Base-by-base conservation (phyloP, 2,329 filamentous ascomycete genomes). In the Rosellinia necatrix region DNA sequence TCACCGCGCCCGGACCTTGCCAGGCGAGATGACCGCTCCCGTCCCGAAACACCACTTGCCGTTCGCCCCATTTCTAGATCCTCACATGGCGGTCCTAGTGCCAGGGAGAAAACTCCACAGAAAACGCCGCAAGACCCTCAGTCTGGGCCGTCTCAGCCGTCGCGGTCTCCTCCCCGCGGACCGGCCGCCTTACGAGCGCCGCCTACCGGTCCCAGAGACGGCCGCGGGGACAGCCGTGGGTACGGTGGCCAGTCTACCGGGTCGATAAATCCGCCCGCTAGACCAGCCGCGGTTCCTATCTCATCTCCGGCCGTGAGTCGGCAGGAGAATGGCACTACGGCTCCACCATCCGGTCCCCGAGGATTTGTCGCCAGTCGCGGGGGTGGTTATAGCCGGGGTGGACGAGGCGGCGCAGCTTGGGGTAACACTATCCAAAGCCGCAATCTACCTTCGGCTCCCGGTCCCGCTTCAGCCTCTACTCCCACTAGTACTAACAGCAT, bases 321-420 rank as follows among this genome's bases (percentile, higher is more conserved):
- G 66, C 56, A 71, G 67, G 61, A 72, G 22, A 66, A 72, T 6
- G 71, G 73, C 4, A 81, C 46, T 6, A 76, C 77, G 1, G 74
- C 76, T 15, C 80, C 81, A 0, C 82, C 82, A 7, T 74, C 81
- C 5, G 82, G 82, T 0, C 82, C 82, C 2, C 75, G 82, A 60
- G 81, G 81, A 29, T 84, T 83, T 58, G 74, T 80, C 2, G 69
- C 79, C 4, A 68, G 78, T 3, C 74, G 78, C 46, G 77, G 79
- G 37, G 73, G 77, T 2, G 67, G 68, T 34, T 83, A 76, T 56
- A 61, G 70, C 19, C 60, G 73, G 6, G 78, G 81, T 22, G 74
- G 77, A 25, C 75, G 76, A 42, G 75, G 81, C 49, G 76, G 78
- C 12, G 27, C 64, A 3, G 69, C 72, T 13, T 82, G 80, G 79